These are phyloP conservation scores for Ceratocystiopsis sp. DNA, from an alignment of 2,329 filamentous ascomycete species.

Conservation along the genomic window DNA sequence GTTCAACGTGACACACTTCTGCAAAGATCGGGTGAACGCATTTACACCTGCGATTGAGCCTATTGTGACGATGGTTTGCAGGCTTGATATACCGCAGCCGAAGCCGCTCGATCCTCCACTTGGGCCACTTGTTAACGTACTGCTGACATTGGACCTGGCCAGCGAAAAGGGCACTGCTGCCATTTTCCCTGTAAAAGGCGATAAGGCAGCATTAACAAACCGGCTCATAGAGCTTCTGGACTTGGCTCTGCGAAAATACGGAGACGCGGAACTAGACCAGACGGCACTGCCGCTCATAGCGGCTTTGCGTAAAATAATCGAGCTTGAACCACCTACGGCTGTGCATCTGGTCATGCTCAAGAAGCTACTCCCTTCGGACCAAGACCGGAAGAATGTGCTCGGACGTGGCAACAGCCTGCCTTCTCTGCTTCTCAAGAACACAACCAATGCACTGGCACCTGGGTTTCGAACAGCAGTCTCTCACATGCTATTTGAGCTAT, in stretches of 20 bases:
- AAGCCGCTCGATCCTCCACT: slow-evolving; percentile 60
- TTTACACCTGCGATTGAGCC: slow-evolving; percentile 55
- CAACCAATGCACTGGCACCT: slow-evolving; percentile 54
- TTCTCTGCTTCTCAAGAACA: slow-evolving; percentile 60
- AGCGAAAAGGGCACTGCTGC: slow-evolving; percentile 33
- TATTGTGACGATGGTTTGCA: slow-evolving; percentile 54
- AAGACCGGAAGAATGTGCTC: slow-evolving; percentile 60
- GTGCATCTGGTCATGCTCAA: slow-evolving; percentile 46
- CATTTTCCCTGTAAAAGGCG: slow-evolving; percentile 44
- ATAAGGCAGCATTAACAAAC: slow-evolving; percentile 41
- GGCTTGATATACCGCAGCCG: slow-evolving; percentile 33
- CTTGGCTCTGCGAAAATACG: slow-evolving; percentile 44
- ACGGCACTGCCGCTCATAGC: slow-evolving; percentile 57
- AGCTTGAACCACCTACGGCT: slow-evolving; percentile 40
- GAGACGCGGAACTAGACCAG: slow-evolving; percentile 53
- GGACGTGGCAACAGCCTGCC: slow-evolving; percentile 60
- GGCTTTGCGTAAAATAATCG: slow-evolving; percentile 54
- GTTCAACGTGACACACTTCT: slow-evolving; percentile 73
- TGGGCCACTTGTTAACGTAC: slow-evolving; percentile 57
- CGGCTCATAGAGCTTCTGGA: slow-evolving; percentile 56
- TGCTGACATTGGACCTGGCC: slow-evolving; percentile 61
- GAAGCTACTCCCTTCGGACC: slow-evolving; percentile 56
- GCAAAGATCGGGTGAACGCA: slow-evolving; percentile 37
- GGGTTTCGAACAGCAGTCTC: slow-evolving; percentile 60
- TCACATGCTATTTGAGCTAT: slow-evolving; percentile 72